phyloP scores from a whole-genome alignment of 2,329 filamentous ascomycete species.

The Arthrobotrys conoides region DNA sequence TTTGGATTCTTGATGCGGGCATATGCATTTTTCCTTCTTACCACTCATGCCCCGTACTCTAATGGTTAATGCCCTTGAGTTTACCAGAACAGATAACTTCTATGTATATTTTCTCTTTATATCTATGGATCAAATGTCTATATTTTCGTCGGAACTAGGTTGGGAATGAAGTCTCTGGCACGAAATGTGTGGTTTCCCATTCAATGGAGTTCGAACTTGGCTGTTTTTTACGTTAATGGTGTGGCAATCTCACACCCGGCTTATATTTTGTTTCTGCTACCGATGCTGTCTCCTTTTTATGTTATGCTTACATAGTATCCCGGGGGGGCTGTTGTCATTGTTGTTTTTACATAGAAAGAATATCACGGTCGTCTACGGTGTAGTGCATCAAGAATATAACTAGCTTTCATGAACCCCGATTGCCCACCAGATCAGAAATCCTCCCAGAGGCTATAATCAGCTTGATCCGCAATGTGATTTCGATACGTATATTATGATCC shows the following conservation, averaged over 20 bases:
- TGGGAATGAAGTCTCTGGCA: background rate
- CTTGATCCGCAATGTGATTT: conserved; percentile 37
- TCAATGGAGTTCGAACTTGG: conserved; percentile 38
- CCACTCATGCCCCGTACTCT: conserved; percentile 36
- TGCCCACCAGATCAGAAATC: no score
- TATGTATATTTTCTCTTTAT: conserved; percentile 35
- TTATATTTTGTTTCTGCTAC: conserved; percentile 3
- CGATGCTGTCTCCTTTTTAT: background rate
- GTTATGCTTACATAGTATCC: background rate
- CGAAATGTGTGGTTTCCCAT: background rate
- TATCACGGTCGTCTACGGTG: conserved; percentile 27
- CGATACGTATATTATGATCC: conserved; percentile 27
- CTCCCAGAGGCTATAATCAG: no score
- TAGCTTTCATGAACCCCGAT: no score
- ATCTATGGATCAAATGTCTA: conserved; percentile 28
- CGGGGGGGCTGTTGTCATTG: conserved; percentile 20
- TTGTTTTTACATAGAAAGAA: conserved; percentile 1
- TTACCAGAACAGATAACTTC: conserved; percentile 25
- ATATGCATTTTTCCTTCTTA: conserved; percentile 33
- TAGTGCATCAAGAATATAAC: conserved; percentile 10
- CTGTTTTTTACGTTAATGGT: conserved; percentile 22
- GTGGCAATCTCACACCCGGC: conserved; percentile 19
- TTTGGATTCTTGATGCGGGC: conserved; percentile 43
- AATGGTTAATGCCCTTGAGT: conserved; percentile 39
- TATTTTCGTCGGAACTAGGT: conserved; percentile 30